These are phyloP conservation scores for Tetracladium setigerum DNA, from an alignment of 495 filamentous ascomycete species.

Conservation along the genomic window DNA sequence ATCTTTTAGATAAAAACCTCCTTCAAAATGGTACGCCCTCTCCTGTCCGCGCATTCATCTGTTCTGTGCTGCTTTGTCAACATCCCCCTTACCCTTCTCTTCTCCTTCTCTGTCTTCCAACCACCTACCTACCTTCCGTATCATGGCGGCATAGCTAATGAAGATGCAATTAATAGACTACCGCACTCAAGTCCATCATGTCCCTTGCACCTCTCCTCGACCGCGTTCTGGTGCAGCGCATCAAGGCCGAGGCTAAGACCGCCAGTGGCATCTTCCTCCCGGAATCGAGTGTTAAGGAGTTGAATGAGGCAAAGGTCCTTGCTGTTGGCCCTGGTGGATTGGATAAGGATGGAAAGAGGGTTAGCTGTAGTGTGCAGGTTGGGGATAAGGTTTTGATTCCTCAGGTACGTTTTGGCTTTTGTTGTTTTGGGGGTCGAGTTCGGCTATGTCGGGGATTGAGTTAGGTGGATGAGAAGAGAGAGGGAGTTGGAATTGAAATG, in stretches of 20 bases:
- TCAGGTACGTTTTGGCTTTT: conserved; percentile 52
- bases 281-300: conserved; percentile 93
- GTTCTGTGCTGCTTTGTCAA: background rate
- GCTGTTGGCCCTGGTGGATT: conserved; percentile 86
- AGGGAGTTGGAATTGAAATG: conserved; percentile 1
- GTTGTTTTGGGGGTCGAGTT: background rate
- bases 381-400: conserved; percentile 97
- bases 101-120: background rate
- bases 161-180: conserved; percentile 33
- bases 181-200: conserved; percentile 89
- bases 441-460: background rate
- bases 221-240: conserved; percentile 95
- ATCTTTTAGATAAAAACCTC: conserved; percentile 1
- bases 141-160: background rate
- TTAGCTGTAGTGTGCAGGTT: conserved; percentile 67
- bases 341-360: conserved; percentile 79
- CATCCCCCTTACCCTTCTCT: background rate
- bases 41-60: background rate
- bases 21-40: conserved; percentile 30
- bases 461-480: conserved; percentile 6
- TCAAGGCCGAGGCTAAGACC: conserved; percentile 96
- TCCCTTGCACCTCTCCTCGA: conserved; percentile 93
- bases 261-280: conserved; percentile 95
- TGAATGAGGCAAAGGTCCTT: conserved; percentile 93
- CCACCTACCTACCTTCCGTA: background rate